phyloP scores from a whole-genome alignment of 352 stramenopile species.

The Phytophthora ramorum region DNA sequence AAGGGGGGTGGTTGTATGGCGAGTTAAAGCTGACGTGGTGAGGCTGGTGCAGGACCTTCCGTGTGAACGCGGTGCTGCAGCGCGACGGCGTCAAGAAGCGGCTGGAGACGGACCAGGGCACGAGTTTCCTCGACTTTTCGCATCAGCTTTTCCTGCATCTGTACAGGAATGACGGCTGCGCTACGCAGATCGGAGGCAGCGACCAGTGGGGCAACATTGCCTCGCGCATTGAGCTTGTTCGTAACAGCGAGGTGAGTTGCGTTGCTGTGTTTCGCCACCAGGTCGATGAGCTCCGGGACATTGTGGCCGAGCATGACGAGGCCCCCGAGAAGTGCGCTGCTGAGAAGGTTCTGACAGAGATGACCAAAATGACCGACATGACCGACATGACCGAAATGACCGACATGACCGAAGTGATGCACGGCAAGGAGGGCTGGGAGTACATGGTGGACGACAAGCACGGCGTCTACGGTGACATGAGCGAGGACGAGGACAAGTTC shows the following conservation, averaged over 20 bases:
- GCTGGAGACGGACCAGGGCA: conserved; percentile 94
- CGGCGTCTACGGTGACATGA: too few relatives aligned
- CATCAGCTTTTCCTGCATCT: conserved; percentile 99
- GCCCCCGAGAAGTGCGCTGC: conserved; percentile 82
- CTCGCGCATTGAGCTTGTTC: conserved; percentile 96
- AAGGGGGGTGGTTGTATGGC: too few relatives aligned
- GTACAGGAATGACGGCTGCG: conserved; percentile 88
- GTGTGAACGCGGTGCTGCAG: conserved; percentile 98
- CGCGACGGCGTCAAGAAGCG: conserved; percentile 98
- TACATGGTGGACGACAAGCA: too few relatives aligned
- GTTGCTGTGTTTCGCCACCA: background rate
- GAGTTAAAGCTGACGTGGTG: background rate
- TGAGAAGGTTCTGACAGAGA: conserved; percentile 71
- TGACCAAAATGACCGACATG: too few relatives aligned
- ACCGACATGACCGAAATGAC: too few relatives aligned
- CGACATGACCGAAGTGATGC: conserved; percentile 93
- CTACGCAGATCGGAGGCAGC: conserved; percentile 97
- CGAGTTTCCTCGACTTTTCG: conserved; percentile 99
- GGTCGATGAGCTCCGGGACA: conserved; percentile 88
- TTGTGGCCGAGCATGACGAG: conserved; percentile 82
- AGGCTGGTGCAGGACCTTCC: conserved; percentile 83
- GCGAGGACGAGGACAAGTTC: too few relatives aligned
- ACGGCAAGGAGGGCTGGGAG: conserved; percentile 88
- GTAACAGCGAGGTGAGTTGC: conserved; percentile 70
- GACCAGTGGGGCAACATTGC: conserved; percentile 99